Base-by-base conservation (phyloP, 306 rosid genomes). In the Cicer judaicum region DNA sequence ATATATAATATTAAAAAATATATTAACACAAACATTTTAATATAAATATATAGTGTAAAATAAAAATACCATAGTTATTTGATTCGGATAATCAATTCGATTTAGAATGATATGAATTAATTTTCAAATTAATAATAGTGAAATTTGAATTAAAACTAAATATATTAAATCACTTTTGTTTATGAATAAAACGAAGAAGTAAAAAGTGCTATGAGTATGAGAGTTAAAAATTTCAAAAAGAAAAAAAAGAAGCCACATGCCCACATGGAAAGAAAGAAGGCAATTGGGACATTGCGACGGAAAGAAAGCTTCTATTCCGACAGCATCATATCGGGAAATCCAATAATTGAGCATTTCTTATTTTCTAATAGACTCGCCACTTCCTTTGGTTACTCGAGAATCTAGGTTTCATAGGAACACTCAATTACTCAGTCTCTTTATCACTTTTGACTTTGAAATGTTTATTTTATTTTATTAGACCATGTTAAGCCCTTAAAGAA, bases 271-370 rank as follows among this genome's bases (percentile, higher is more conserved):
- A 73, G 53, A 73, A 74, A 42, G 34, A 29, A 24, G 34, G 34
- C 5, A 29, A 29, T 29, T 66, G 21, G 21, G 18, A 14, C 21
- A 14, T 2, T 14, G 56, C 56, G 77, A 14, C 43, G 10, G 81
- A 46, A 78, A 80, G 57, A 65, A 50, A 44, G 68, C 70, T 87
- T 90, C 90, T 65, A 77, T 88, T 86, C 92, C 89, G 86, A 84
- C 96, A 90, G 70, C 86, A 84, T 85, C 80, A 79, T 70, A 29
- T 61, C 59, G 15, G 46, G 78, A 10, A 75, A 36, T 82, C 73
- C 68, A 70, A 54, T 73, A 36, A 24, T 72, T 38, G 14, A 41
- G 75, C 52, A 71, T 73, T 82, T 24, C 59, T 75, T 46, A 61
- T 29, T 29, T 29, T 29, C 34, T 29, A 29, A 29, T 3, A 29